Percentiles rank a stretch among this genome's conserved stretches.
phyloP scores from a whole-genome alignment of 75 land plant species.

The Selaginella tamariscina region DNA sequence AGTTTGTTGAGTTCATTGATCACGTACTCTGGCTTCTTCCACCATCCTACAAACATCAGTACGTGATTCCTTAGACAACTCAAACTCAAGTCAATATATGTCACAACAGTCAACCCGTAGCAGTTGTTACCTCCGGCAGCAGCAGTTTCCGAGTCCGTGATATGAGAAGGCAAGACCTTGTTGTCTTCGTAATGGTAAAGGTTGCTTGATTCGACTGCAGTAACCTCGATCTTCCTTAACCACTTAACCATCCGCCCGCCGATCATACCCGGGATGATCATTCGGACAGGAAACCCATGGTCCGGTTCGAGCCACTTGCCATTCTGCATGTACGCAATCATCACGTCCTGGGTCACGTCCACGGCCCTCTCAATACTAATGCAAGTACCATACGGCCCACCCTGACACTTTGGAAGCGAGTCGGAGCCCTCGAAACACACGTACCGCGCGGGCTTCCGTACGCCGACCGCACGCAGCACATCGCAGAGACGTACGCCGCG shows the following conservation, averaged over 20 bases:
- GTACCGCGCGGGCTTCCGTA: conserved; percentile 38
- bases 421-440: conserved; percentile 95
- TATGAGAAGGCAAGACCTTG: conserved; percentile 78
- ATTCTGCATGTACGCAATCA: conserved; percentile 85
- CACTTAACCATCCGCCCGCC: conserved; percentile 98
- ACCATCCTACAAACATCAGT: conserved; percentile 48
- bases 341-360: conserved; percentile 57
- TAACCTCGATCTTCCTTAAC: conserved; percentile 55
- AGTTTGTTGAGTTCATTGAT: conserved; percentile 95
- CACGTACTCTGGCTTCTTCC: conserved; percentile 83
- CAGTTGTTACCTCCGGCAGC: conserved; percentile 51
- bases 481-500: conserved; percentile 55
- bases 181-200: conserved; percentile 80
- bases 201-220: conserved; percentile 43
- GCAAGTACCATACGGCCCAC: conserved; percentile 58
- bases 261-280: conserved; percentile 86
- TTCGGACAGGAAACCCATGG: conserved; percentile 79
- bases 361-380: conserved; percentile 45
- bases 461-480: conserved; percentile 60
- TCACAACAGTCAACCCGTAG: too few relatives aligned
- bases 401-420: conserved; percentile 44
- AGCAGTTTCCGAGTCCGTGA: conserved; percentile 78
- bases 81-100: not conserved
- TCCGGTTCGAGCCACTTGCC: conserved; percentile 63
- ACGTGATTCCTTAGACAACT: not conserved